Evolutionary conservation across 805 yeast species (phyloP), one percentile per base, ranked within the genome.

Genomic region (Cyberlindnera euphorbiiphila): DNA sequence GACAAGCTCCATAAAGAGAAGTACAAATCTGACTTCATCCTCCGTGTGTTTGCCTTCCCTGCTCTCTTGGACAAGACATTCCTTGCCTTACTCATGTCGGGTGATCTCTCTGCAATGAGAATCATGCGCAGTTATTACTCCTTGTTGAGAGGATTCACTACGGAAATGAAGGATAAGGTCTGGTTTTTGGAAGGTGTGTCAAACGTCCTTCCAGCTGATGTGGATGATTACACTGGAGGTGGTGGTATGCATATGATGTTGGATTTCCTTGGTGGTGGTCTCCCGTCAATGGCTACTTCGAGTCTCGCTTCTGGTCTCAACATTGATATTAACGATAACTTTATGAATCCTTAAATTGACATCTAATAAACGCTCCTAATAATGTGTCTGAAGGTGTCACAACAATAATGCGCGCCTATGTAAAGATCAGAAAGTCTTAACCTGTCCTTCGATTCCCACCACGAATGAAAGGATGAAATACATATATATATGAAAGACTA

Each of bases 181-280:
- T 89, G 97, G 97, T 88, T 89, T 50, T 67, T 89, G 46, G 95
- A 89, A 60, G 97, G 97, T 4, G 93, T 87, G 2, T 76, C 93
- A 5, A 78, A 80, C 37, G 95, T 88, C 1, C 68, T 89, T 32
- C 96, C 96, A 0, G 94, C 81, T 9, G 95, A 88, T 59, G 95
- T 86, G 37, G 96, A 89, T 50, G 87, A 83, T 52, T 84, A 85
- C 54, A 79, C 89, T 11, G 95, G 95, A 27, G 85, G 94, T 45
- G 93, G 94, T 36, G 93, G 93, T 45, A 82, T 82, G 87, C 88
- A 83, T 56, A 84, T 84, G 94, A 84, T 84, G 94, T 64, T 84
- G 60, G 93, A 84, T 59, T 84, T 84, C 64, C 66, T 84, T 14
- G 94, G 93, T 15, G 93, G 93, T 10, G 74, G 74, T 2, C 46